Evolutionary conservation across 1,284 basidiomycete species (phyloP).

Genomic region (Malassezia sympodialis): DNA sequence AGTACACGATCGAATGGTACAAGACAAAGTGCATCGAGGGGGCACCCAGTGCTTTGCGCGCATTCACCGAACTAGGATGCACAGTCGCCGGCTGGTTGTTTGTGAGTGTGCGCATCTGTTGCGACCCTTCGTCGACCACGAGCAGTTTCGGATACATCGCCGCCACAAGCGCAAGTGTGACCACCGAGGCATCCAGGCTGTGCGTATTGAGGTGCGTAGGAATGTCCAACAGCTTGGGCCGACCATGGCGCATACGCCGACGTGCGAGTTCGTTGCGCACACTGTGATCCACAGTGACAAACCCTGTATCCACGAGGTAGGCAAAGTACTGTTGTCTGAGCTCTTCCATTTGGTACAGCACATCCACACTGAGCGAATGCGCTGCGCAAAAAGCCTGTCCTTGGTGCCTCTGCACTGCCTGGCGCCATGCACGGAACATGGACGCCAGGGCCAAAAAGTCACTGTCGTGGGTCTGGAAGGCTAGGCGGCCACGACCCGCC

Average conservation of each 20-base stretch:
- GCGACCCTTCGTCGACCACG: slow-evolving; percentile 56
- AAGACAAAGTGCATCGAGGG: slow-evolving; percentile 29
- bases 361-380: slow-evolving; percentile 79
- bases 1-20: slow-evolving; percentile 58
- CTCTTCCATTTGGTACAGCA: slow-evolving; percentile 91
- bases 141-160: slow-evolving; percentile 89
- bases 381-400: slow-evolving; percentile 60
- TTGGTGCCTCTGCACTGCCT: slow-evolving; percentile 59
- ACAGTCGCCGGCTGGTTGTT: slow-evolving; percentile 75
- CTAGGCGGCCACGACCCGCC: slow-evolving; percentile 71
- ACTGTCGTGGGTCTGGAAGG: slow-evolving; percentile 68
- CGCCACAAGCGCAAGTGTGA: slow-evolving; percentile 73
- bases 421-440: slow-evolving; percentile 78
- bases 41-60: slow-evolving; percentile 3
- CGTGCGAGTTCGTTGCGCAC: slow-evolving; percentile 62
- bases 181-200: slow-evolving; percentile 56
- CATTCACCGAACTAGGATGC: slow-evolving; percentile 62
- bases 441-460: slow-evolving; percentile 91
- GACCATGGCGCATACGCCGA: slow-evolving; percentile 50
- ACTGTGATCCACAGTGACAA: slow-evolving; percentile 62
- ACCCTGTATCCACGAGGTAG: slow-evolving; percentile 71
- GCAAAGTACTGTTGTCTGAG: slow-evolving; percentile 80
- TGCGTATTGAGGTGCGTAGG: slow-evolving; percentile 66
- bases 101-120: slow-evolving; percentile 67
- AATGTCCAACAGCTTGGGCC: slow-evolving; percentile 60